Evolutionary conservation across 768 basidiomycete species (phyloP), one percentile per base, ranked within the genome.

Genomic region (Hericium alpestre): DNA sequence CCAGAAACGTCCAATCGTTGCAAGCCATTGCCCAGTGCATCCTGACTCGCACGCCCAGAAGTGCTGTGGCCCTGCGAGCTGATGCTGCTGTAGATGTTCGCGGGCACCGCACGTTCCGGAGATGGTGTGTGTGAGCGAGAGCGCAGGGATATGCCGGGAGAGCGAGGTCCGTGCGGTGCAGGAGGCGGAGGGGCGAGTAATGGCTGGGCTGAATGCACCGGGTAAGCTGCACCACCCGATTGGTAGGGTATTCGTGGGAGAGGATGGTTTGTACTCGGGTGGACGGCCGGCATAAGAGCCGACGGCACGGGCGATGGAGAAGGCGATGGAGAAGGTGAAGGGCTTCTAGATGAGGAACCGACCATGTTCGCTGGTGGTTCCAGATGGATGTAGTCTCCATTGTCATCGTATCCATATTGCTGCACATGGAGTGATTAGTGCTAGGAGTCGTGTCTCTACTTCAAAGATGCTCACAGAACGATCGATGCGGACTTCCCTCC

Each of bases 101-200:
- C 8, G 56, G 51, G 56, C 38, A 57, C 62, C 59, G 22, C 65
- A 22, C 77, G 75, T 23, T 81, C 79, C 1, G 86, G 88, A 9
- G 88, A 89, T 12, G 90, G 86, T 18, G 87, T 83, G 25, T 86
- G 77, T 11, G 88, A 86, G 8, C 76, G 77, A 12, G 88, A 86
- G 8, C 76, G 73, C 8, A 72, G 59, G 41, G 69, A 62, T 0
- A 67, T 80, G 10, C 73, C 74, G 1, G 83, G 86, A 1, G 76
- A 79, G 22, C 87, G 86, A 32, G 89, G 88, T 1, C 88, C 88
- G 54, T 84, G 77, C 1, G 87, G 87, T 2, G 80, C 81, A 12
- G 78, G 73, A 18, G 81, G 84, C 2, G 86, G 88, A 2, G 86
- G 83, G 0, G 79, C 83, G 22, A 87, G 76, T 5, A 71, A 67